These are phyloP conservation scores for Boletus smithii DNA, from an alignment of 1,284 basidiomycete genomes.

Conservation along the genomic window DNA sequence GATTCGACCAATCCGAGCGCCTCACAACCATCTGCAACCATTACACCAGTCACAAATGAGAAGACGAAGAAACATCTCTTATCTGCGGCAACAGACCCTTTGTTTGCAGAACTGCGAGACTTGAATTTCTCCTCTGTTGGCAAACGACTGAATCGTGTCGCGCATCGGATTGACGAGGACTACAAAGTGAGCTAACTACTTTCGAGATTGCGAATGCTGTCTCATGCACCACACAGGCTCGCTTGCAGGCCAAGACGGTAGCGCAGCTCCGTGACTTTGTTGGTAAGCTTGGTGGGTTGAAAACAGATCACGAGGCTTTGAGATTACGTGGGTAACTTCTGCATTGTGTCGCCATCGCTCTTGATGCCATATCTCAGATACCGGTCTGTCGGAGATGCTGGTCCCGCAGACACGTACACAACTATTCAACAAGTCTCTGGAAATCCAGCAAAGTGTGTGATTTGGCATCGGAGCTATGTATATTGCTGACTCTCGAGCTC, in stretches of 20 bases:
- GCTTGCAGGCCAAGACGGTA: constrained; percentile 85
- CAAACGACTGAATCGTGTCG: constrained; percentile 76
- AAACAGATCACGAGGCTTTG: constrained; percentile 87
- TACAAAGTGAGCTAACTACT: constrained; percentile 62
- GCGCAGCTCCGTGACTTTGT: constrained; percentile 94
- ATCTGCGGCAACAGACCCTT: constrained; percentile 72
- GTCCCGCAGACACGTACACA: constrained; percentile 84
- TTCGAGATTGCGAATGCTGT: constrained; percentile 20
- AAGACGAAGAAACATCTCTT: constrained; percentile 88
- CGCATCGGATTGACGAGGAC: constrained; percentile 84
- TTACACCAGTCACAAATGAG: constrained; percentile 59
- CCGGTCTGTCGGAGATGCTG: constrained; percentile 88
- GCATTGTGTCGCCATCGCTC: constrained; percentile 5
- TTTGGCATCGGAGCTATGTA: background rate
- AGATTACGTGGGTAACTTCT: constrained; percentile 68
- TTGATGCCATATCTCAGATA: constrained; percentile 56
- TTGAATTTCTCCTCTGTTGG: constrained; percentile 95
- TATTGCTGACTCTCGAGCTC: constrained; percentile 11
- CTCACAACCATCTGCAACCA: constrained; percentile 42
- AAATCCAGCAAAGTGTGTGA: constrained; percentile 89
- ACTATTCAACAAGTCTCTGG: constrained; percentile 86
- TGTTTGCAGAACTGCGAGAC: constrained; percentile 84
- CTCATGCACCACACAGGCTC: constrained; percentile 43
- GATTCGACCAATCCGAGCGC: constrained; percentile 37
- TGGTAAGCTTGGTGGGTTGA: constrained; percentile 87